phyloP scores from a whole-genome alignment of 2,329 filamentous ascomycete genomes.

The Fusarium decemcellulare region DNA sequence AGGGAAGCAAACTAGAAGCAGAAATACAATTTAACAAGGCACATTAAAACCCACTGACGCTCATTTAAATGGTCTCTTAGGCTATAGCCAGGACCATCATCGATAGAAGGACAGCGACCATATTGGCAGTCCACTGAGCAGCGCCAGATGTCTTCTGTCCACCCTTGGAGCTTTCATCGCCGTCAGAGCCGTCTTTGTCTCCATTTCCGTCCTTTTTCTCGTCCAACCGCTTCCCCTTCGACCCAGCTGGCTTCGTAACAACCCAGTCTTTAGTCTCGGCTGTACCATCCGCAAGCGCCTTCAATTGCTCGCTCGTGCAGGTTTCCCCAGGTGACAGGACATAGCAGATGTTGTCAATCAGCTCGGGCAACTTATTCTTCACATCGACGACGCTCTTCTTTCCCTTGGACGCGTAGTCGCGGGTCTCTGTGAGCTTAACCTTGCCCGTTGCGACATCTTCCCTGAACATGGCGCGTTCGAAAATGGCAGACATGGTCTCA shows the following conservation, averaged over 20 bases:
- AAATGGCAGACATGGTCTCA: slow-evolving; percentile 66
- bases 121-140: neutral
- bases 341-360: slow-evolving; percentile 9
- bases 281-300: neutral
- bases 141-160: neutral
- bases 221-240: neutral
- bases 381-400: neutral
- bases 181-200: neutral
- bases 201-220: neutral
- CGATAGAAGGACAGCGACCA: neutral
- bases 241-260: neutral
- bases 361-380: slow-evolving; percentile 1
- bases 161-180: neutral
- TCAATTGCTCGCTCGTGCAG: neutral
- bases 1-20: too few species aligned
- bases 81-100: neutral
- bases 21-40: too few species aligned
- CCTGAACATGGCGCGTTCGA: slow-evolving; percentile 68
- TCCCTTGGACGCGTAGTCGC: neutral
- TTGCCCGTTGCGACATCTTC: slow-evolving; percentile 69
- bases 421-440: slow-evolving; percentile 35
- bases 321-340: neutral
- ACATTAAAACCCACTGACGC: too few species aligned
- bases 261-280: neutral
- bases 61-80: neutral